Evolutionary conservation across 345 rosid species (phyloP).

Genomic region (Lenwebbia sp.): DNA sequence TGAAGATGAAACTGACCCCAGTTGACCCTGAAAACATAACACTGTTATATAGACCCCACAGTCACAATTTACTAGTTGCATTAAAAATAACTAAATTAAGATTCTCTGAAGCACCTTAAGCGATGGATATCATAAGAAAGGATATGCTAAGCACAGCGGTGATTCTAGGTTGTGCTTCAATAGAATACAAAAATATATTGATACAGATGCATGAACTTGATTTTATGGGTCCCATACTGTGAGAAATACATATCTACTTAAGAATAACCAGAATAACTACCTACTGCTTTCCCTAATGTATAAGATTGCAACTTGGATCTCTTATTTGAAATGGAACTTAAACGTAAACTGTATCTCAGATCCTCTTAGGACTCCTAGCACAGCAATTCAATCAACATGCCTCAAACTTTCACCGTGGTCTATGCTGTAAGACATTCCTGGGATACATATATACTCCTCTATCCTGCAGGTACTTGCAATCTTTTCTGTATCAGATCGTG

Average conservation of each 20-base stretch:
- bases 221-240: background rate
- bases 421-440: background rate
- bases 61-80: background rate
- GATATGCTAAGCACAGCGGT: background rate
- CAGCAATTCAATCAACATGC: background rate
- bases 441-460: background rate
- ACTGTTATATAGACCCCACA: slow-evolving; percentile 1
- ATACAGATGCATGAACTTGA: background rate
- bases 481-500: background rate
- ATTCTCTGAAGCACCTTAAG: background rate
- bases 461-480: background rate
- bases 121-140: background rate
- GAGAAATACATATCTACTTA: background rate
- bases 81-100: background rate
- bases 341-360: background rate
- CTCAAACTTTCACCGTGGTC: background rate
- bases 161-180: background rate
- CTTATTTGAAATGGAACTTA: background rate
- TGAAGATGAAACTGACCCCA: slow-evolving; percentile 78
- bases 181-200: background rate
- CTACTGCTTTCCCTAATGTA: background rate
- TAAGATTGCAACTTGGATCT: background rate
- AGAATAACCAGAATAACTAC: background rate
- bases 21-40: slow-evolving; percentile 53
- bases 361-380: background rate